Evolutionary conservation across 768 basidiomycete genomes (phyloP).

Genomic region (Leucocoprinus birnbaumii): DNA sequence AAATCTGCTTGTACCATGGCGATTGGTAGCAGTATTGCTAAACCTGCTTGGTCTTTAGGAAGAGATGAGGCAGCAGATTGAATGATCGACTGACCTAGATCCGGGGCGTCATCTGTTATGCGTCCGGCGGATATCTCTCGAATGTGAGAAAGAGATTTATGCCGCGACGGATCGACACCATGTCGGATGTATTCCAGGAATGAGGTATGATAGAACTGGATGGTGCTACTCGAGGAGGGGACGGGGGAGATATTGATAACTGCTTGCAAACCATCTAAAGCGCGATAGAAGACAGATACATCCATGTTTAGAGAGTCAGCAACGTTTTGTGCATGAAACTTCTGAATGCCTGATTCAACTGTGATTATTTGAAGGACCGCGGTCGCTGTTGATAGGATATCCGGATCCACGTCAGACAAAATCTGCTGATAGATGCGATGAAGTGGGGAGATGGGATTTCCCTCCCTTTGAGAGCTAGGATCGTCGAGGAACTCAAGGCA

Average conservation of each 20-base stretch:
- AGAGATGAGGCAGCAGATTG: neutral
- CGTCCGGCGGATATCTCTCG: neutral
- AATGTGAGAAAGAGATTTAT: neutral
- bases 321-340: neutral
- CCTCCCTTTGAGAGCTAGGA: neutral
- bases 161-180: neutral
- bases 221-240: no score
- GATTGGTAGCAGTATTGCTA: neutral
- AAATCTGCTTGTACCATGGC: neutral
- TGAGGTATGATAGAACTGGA: neutral
- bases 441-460: neutral
- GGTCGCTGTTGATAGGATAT: neutral
- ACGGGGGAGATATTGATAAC: neutral
- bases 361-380: neutral
- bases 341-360: neutral
- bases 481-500: neutral
- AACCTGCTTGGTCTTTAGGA: neutral
- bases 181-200: conserved; percentile 1
- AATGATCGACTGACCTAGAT: neutral
- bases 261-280: neutral
- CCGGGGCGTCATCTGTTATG: neutral
- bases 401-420: neutral
- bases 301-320: neutral
- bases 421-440: neutral
- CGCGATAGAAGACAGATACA: neutral